Conservation (phyloP, 2,329 filamentous ascomycete genomes). For the Trichoderma sp. region DNA sequence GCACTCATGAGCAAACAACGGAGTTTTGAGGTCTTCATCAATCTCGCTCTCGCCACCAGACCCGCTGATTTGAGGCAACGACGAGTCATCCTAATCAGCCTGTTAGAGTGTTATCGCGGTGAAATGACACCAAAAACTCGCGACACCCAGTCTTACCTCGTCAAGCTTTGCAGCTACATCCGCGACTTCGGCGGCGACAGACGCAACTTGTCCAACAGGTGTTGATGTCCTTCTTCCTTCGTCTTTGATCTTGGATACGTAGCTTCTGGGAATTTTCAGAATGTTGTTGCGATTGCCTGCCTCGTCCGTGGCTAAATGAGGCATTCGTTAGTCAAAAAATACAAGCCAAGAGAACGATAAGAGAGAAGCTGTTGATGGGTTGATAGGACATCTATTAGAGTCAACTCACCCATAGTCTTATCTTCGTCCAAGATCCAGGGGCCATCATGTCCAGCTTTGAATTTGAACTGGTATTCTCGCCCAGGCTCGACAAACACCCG, state of each 20-base stretch:
- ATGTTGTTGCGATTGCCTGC: conserved; percentile 31
- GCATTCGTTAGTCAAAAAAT: not conserved
- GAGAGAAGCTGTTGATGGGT: not conserved
- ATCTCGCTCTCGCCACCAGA: conserved; percentile 32
- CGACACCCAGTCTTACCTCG: conserved; percentile 30
- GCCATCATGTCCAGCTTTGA: conserved; percentile 66
- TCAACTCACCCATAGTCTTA: conserved; percentile 58
- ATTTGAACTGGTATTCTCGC: conserved; percentile 73
- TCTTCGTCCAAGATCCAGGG: conserved; percentile 73
- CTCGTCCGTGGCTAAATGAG: conserved; percentile 29
- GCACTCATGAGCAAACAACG: conserved; percentile 54
- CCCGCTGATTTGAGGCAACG: conserved; percentile 23
- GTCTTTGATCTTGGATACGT: conserved; percentile 23
- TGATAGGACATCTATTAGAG: not conserved
- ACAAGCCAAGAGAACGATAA: not conserved
- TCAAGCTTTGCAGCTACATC: conserved; percentile 48
- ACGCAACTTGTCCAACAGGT: conserved; percentile 48
- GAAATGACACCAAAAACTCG: not conserved
- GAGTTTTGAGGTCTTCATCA: conserved; percentile 38
- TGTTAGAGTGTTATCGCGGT: conserved; percentile 28
- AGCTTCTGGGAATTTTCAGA: conserved; percentile 32
- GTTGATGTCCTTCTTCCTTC: conserved; percentile 39
- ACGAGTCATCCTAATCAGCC: conserved; percentile 30
- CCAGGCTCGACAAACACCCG: conserved; percentile 58
- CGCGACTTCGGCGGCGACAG: conserved; percentile 51